Evolutionary conservation across 106 monocot species (phyloP), one percentile per base, ranked within the genome.

Genomic region (Triglochin maritima): DNA sequence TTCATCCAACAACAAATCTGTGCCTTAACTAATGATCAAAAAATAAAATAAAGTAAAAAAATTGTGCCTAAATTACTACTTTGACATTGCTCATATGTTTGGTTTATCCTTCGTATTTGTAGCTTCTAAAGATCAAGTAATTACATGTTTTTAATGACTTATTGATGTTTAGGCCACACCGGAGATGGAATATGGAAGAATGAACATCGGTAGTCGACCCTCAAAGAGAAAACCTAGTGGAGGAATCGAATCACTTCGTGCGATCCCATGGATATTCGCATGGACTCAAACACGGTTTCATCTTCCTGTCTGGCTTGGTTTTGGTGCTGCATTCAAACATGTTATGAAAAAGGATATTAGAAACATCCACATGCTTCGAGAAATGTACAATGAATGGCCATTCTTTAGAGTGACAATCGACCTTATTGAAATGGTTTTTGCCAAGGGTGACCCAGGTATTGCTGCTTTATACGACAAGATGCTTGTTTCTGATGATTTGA

Each of bases 251-350:
- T 83, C 93, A 9, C 79, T 93, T 8, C 88, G 88, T 68, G 93
- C 93, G 43, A 93, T 93, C 48, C 88, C 93, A 17, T 93, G 93
- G 93, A 93, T 93, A 7, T 93, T 93, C 81, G 93, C 93, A 41
- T 93, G 93, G 93, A 93, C 93, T 6, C 93, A 93, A 66, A 93
- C 88, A 15, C 72, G 93, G 58, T 93, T 93, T 71, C 93, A 93
- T 64, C 85, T 93, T 65, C 93, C 93, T 47, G 93, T 93, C 17
- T 93, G 93, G 93, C 86, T 93, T 51, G 93, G 93, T 44, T 93
- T 93, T 71, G 76, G 93, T 9, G 79, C 81, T 43, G 93, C 93
- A 46, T 88, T 93, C 81, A 88, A 88, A 63, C 71, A 84, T 61
- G 51, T 79, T 12, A 49, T 88, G 60, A 77, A 76, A 41, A 86